Evolutionary conservation across 495 filamentous ascomycete genomes (phyloP).

Genomic region (Lepraria neglecta): DNA sequence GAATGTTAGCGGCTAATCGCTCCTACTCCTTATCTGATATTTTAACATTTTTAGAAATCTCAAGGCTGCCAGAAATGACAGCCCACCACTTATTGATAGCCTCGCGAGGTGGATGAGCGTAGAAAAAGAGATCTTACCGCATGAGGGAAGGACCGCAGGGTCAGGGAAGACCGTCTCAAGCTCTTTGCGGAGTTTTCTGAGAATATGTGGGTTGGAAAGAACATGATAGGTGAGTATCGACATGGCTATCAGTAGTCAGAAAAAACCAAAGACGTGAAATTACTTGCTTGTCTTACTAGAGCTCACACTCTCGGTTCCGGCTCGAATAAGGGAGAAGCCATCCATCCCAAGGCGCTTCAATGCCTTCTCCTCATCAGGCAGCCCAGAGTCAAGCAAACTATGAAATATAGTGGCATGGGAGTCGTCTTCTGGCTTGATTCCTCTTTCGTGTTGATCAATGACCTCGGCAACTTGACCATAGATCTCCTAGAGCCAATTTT

Average conservation of each 20-base stretch:
- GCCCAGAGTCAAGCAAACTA: not conserved
- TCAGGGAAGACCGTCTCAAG: not conserved
- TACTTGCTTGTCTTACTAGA: not conserved
- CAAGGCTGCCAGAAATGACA: no score
- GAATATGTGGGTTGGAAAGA: not conserved
- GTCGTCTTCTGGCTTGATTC: not conserved
- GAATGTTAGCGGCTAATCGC: not conserved
- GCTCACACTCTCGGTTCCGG: not conserved
- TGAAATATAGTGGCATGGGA: not conserved
- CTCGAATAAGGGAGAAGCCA: not conserved
- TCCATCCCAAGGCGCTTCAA: not conserved
- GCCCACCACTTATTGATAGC: no score
- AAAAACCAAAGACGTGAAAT: not conserved
- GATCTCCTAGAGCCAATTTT: not conserved
- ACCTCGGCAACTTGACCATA: not conserved
- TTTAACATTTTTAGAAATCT: not conserved
- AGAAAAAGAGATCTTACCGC: not conserved
- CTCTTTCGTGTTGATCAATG: not conserved
- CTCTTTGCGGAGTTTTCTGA: not conserved
- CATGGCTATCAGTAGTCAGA: not conserved
- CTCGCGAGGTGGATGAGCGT: not conserved
- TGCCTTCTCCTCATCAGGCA: not conserved
- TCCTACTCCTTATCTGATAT: not conserved
- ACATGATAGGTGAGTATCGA: not conserved
- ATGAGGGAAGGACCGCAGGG: not conserved